phyloP scores from a whole-genome alignment of 305 asterid species.

The Rubia balearica region DNA sequence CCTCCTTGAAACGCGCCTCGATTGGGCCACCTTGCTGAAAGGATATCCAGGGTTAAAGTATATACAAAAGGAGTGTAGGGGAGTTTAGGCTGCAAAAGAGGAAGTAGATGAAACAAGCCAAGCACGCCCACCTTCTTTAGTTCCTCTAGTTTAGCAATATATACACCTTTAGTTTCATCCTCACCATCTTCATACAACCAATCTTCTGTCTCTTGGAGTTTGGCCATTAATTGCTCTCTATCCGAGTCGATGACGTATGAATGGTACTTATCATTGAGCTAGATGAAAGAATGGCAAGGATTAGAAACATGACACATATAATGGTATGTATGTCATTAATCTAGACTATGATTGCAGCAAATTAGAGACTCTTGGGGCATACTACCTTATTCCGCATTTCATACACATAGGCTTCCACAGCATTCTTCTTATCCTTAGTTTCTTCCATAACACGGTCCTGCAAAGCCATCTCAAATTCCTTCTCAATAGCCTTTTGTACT shows the following conservation, averaged over 20 bases:
- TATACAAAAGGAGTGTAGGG: background rate
- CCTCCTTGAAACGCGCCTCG: conserved; percentile 82
- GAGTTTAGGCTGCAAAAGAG: too few species aligned
- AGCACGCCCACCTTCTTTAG: conserved; percentile 56
- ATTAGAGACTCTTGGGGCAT: background rate
- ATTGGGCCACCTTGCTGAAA: conserved; percentile 93
- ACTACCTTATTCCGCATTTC: conserved; percentile 84
- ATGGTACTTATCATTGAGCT: conserved; percentile 75
- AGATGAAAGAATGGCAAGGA: conserved; percentile 8
- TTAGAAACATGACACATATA: background rate
- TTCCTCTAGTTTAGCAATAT: conserved; percentile 75
- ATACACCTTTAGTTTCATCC: conserved; percentile 94
- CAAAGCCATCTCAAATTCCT: conserved; percentile 95
- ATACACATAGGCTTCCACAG: conserved; percentile 94
- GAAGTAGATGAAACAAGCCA: background rate
- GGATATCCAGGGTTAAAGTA: background rate
- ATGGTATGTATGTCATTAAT: background rate
- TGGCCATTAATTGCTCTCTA: conserved; percentile 59
- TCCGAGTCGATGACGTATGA: conserved; percentile 66
- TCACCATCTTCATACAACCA: conserved; percentile 98
- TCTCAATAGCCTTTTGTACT: conserved; percentile 75
- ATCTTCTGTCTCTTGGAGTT: conserved; percentile 85
- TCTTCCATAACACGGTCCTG: conserved; percentile 99
- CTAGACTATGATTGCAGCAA: background rate
- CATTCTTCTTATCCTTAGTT: conserved; percentile 93